These are phyloP conservation scores for Reutealis trisperma DNA, from an alignment of 345 rosid species.

Conservation along the genomic window DNA sequence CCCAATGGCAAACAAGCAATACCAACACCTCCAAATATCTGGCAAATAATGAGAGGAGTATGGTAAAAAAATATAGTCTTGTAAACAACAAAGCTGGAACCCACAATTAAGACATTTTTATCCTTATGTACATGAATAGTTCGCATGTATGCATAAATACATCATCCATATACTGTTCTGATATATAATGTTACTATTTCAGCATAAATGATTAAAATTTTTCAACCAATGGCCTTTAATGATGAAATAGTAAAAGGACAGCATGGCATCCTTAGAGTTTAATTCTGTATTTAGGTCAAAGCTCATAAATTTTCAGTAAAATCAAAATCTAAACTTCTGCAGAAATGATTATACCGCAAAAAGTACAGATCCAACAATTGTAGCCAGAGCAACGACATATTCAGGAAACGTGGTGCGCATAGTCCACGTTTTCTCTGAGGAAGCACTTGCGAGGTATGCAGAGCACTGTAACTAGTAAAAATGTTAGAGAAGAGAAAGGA, in stretches of 20 bases:
- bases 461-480: conserved; percentile 58
- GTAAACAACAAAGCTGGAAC: background rate
- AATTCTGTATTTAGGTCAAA: background rate
- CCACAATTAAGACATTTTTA: background rate
- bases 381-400: conserved; percentile 98
- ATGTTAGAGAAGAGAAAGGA: conserved; percentile 15
- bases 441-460: conserved; percentile 62
- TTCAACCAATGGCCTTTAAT: conserved; percentile 3
- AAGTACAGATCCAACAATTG: conserved; percentile 95
- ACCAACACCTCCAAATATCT: conserved; percentile 99
- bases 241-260: background rate
- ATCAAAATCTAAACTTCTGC: conserved; percentile 2
- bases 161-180: background rate
- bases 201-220: background rate
- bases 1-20: conserved; percentile 94
- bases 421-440: conserved; percentile 95
- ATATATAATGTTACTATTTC: background rate
- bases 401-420: conserved; percentile 94
- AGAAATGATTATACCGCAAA: conserved; percentile 60
- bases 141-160: background rate
- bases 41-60: conserved; percentile 23
- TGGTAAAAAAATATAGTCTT: conserved; percentile 2
- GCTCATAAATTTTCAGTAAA: background rate
- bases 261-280: background rate
- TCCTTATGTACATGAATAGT: background rate